Evolutionary conservation across 148 eudicot genomes (phyloP).

Genomic region (Mesembryanthemum crystallinum): DNA sequence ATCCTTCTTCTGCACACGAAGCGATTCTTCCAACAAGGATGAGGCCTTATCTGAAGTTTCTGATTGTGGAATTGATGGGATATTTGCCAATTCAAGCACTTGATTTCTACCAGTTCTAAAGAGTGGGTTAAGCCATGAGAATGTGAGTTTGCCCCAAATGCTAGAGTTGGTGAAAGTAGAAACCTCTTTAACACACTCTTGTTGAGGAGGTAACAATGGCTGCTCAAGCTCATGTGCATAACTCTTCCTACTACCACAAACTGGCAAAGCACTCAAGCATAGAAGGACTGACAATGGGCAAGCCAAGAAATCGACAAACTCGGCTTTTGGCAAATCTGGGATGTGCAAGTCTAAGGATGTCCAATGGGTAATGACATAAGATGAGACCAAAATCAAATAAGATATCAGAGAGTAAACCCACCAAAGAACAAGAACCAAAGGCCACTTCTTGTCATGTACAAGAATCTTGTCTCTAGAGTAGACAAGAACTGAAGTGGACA

Average conservation of each 20-base stretch:
- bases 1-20: constrained; percentile 47
- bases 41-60: constrained; percentile 68
- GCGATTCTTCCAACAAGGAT: constrained; percentile 60
- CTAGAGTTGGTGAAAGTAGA: constrained; percentile 40
- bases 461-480: constrained; percentile 29
- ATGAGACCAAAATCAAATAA: constrained; percentile 32
- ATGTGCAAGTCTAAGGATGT: constrained; percentile 28
- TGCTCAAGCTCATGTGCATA: constrained; percentile 32
- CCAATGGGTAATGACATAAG: constrained; percentile 31
- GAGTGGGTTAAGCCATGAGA: constrained; percentile 82
- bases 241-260: constrained; percentile 14
- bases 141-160: constrained; percentile 60
- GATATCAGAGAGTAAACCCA: constrained; percentile 51
- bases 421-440: constrained; percentile 57
- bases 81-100: constrained; percentile 49
- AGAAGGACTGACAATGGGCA: constrained; percentile 55
- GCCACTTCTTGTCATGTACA: constrained; percentile 38
- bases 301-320: constrained; percentile 45
- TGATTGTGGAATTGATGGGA: constrained; percentile 60
- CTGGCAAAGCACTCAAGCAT: constrained; percentile 42
- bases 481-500: constrained; percentile 41
- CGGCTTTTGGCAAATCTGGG: constrained; percentile 37
- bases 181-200: constrained; percentile 13
- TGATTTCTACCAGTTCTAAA: constrained; percentile 54
- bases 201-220: constrained; percentile 42